Evolutionary conservation across 345 rosid genomes (phyloP), one percentile per base, ranked within the genome.

Genomic region (Orychophragmus violaceus): DNA sequence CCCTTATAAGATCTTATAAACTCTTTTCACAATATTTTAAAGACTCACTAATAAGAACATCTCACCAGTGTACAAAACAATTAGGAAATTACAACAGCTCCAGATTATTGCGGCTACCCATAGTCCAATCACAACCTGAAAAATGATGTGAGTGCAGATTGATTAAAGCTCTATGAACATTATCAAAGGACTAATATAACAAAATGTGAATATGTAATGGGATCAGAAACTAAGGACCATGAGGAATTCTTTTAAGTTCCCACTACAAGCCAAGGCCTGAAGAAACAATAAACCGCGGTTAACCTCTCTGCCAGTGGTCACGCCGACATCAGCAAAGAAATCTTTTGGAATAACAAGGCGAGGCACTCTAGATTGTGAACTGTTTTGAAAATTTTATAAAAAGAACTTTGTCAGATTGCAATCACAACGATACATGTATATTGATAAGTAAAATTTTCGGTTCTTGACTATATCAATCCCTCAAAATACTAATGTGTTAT

Each of bases 331-430:
- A 18, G 81, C 84, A 78, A 94, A 94, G 68, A 94, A n/a, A 25
- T 87, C 93, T 1, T 83, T 67, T 9, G 96, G 95, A 74, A 90
- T 65, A 73, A 83, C 83, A 46, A 94, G 65, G 35, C 92, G 99
- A 18, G 99, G 97, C 18, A 78, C 84, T 63, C 73, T 63, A 13
- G 93, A 62, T 8, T 84, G 52, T n/a, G 94, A 82, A 71, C 97
- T 94, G 84, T 29, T 63, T 54, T 6, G 46, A 27, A n/a, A 73
- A n/a, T 48, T 5, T 7, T 1, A 0, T 1, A 10, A 11, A n/a
- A n/a, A n/a, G n/a, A n/a, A 22, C 13, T 22, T 52, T 6, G 11
- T 58, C 8, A 74, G 61, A 65, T 11, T 48, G 57, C 35, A 68
- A 73, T 25, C 37, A 59, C 5, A 64, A 14, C 29, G 21, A n/a